Percentiles rank a stretch among this genome's conserved stretches.
Conservation (phyloP, 768 basidiomycete species). For the Suillus placidus region DNA sequence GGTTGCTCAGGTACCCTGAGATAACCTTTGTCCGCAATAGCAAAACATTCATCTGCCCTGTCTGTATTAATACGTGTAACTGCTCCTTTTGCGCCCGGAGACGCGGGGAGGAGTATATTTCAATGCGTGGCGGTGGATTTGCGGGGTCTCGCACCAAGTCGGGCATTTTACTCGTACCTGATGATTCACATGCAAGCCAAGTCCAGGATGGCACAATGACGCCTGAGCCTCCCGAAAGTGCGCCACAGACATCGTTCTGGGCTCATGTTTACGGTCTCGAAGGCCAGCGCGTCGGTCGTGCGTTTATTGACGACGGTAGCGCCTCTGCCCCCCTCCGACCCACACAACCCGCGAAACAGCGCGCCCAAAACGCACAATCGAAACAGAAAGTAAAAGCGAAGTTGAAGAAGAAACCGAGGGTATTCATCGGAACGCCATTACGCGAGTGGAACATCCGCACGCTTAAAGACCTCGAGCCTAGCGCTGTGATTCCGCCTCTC, state of each 20-base stretch:
- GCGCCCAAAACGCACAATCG: background rate
- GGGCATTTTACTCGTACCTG: conserved; percentile 29
- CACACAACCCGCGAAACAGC: background rate
- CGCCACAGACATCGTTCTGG: conserved; percentile 28
- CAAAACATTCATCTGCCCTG: conserved; percentile 45
- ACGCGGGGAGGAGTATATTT: conserved; percentile 51
- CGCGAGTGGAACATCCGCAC: conserved; percentile 26
- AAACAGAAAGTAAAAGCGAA: conserved; percentile 2
- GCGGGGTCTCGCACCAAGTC: conserved; percentile 25
- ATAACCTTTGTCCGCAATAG: conserved; percentile 37
- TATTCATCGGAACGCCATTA: conserved; percentile 30
- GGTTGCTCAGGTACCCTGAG: conserved; percentile 39
- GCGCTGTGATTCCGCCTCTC: background rate
- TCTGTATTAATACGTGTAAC: conserved; percentile 48
- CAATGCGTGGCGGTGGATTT: conserved; percentile 29
- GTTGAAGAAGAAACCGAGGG: conserved; percentile 16
- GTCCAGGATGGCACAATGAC: background rate
- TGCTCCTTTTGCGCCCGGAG: conserved; percentile 47
- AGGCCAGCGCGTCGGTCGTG: conserved; percentile 31
- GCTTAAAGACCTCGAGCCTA: conserved; percentile 27
- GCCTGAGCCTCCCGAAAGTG: conserved; percentile 7
- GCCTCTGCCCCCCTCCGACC: background rate
- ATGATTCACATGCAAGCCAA: conserved; percentile 2
- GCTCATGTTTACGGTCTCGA: conserved; percentile 36
- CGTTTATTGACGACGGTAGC: conserved; percentile 16